Conservation (phyloP, 2,329 filamentous ascomycete species). For the Fusarium nodosum region DNA sequence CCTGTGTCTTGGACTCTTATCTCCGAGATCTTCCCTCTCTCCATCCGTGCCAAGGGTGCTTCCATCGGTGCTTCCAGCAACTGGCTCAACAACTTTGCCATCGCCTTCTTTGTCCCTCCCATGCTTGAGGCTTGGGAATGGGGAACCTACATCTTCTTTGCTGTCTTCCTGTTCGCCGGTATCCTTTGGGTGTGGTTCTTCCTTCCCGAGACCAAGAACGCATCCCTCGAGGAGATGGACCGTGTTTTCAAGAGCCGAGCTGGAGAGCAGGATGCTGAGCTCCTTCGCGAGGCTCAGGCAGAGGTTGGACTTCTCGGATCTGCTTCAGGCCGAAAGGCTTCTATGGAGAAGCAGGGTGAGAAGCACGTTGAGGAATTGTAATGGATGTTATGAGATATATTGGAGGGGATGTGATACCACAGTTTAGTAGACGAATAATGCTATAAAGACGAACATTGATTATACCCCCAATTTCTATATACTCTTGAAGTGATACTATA, state of each 20-base stretch:
- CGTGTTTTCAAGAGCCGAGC: slow-evolving; percentile 61
- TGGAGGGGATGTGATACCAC: background rate
- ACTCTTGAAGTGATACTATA: background rate
- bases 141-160: slow-evolving; percentile 71
- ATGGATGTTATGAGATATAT: background rate
- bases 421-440: slow-evolving; percentile 2
- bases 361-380: slow-evolving; percentile 29
- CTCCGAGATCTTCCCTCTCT: slow-evolving; percentile 62
- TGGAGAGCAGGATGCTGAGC: slow-evolving; percentile 46
- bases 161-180: slow-evolving; percentile 61
- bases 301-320: slow-evolving; percentile 40
- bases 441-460: background rate
- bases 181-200: slow-evolving; percentile 64
- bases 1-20: slow-evolving; percentile 64
- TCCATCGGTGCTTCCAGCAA: slow-evolving; percentile 60
- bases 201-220: slow-evolving; percentile 68
- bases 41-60: slow-evolving; percentile 60
- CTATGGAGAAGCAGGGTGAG: slow-evolving; percentile 21
- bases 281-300: slow-evolving; percentile 42
- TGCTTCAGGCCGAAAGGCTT: background rate
- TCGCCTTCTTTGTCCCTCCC: slow-evolving; percentile 61
- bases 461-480: background rate
- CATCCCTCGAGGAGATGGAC: slow-evolving; percentile 68
- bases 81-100: slow-evolving; percentile 63
- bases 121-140: slow-evolving; percentile 57